Evolutionary conservation across 2,329 filamentous ascomycete species (phyloP).

Genomic region (Botrytis medusae): DNA sequence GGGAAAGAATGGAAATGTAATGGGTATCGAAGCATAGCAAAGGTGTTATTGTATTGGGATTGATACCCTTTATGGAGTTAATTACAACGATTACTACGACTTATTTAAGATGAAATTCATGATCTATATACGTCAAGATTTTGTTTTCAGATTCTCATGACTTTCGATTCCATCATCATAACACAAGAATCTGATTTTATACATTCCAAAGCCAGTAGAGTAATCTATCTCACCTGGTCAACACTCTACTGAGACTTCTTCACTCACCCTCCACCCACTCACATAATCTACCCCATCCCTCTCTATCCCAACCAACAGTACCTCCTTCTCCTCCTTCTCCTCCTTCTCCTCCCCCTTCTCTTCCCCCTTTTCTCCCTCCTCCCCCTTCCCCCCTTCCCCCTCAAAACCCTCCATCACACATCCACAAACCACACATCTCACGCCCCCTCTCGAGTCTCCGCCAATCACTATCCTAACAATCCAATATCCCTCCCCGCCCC

Average conservation of each 20-base stretch:
- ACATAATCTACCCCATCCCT: not conserved
- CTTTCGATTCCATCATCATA: not conserved
- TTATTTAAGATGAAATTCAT: not conserved
- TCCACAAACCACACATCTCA: not conserved
- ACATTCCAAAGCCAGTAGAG: not conserved
- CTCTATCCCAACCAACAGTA: not conserved
- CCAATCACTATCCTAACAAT: not conserved
- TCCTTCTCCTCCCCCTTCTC: too few relatives aligned
- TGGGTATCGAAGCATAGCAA: constrained; percentile 5
- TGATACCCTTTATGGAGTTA: not conserved
- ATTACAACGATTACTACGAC: not conserved
- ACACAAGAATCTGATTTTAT: not conserved
- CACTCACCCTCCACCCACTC: not conserved
- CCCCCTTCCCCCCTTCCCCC: too few relatives aligned
- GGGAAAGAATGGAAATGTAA: constrained; percentile 23
- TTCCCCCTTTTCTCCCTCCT: too few relatives aligned
- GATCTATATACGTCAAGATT: not conserved
- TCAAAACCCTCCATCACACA: not conserved
- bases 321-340: too few relatives aligned
- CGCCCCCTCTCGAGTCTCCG: too few relatives aligned
- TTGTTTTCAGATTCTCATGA: not conserved
- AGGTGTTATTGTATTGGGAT: not conserved
- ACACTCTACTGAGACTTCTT: not conserved
- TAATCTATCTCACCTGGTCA: not conserved
- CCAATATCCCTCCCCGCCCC: not conserved